Percentiles rank a stretch among this genome's conserved stretches.
Conservation (phyloP, 495 filamentous ascomycete species). For the Aspergillus incahuasiensis region DNA sequence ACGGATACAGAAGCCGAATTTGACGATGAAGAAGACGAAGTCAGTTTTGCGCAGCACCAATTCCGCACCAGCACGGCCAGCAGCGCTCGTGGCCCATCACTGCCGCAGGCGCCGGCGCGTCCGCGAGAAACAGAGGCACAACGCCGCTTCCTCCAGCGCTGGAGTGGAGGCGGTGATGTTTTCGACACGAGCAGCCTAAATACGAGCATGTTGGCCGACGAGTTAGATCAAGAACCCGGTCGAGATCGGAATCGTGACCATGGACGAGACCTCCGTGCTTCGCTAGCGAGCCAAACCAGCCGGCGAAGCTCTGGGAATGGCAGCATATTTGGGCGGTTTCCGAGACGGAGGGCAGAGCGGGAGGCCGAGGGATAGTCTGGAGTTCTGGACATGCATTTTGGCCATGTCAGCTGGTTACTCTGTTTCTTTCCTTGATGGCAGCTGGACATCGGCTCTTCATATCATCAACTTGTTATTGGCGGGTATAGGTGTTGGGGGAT, state of each 20-base stretch:
- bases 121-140: slow-evolving; percentile 39
- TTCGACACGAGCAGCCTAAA: slow-evolving; percentile 32
- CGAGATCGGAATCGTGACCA: not conserved
- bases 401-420: too few relatives aligned
- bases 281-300: slow-evolving; percentile 39
- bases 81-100: slow-evolving; percentile 28
- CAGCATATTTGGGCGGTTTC: slow-evolving; percentile 32
- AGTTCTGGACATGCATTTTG: too few relatives aligned
- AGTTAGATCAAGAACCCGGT: slow-evolving; percentile 21
- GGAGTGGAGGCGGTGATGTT: slow-evolving; percentile 43
- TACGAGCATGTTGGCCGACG: slow-evolving; percentile 32
- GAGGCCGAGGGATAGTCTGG: slow-evolving; percentile 39
- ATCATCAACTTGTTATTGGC: too few relatives aligned
- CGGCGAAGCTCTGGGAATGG: slow-evolving; percentile 18
- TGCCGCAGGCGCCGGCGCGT: slow-evolving; percentile 26
- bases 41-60: slow-evolving; percentile 25
- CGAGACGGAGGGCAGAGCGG: slow-evolving; percentile 29
- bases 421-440: too few relatives aligned
- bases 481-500: too few relatives aligned
- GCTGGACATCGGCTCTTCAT: too few relatives aligned
- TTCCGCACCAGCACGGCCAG: slow-evolving; percentile 39
- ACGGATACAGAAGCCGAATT: slow-evolving; percentile 79
- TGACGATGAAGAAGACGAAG: slow-evolving; percentile 39
- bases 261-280: slow-evolving; percentile 31
- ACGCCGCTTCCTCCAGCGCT: slow-evolving; percentile 41